Percentiles rank a stretch among this genome's conserved stretches.
These are phyloP conservation scores for Trichosporon coremiiforme DNA, from an alignment of 1,284 basidiomycete genomes.

Conservation along the genomic window DNA sequence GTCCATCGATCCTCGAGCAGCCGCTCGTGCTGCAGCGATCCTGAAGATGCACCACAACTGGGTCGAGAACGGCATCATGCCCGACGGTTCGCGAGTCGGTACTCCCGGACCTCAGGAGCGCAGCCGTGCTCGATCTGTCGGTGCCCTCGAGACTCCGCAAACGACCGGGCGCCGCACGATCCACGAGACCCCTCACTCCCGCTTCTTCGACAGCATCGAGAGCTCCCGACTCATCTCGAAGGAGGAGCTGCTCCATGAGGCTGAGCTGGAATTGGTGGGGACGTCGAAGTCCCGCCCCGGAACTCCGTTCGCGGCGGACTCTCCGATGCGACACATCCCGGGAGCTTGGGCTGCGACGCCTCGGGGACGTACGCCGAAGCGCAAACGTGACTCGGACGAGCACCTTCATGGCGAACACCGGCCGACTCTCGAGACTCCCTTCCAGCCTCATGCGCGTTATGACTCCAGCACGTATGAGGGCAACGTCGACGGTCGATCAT, in stretches of 20 bases:
- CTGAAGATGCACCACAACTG: constrained; percentile 83
- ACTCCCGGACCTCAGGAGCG: constrained; percentile 38
- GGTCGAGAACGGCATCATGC: constrained; percentile 63
- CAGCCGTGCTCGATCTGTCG: constrained; percentile 37
- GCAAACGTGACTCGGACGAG: constrained; percentile 23
- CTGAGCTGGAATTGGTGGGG: constrained; percentile 21
- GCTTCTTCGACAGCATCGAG: constrained; percentile 36
- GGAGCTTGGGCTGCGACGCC: constrained; percentile 35
- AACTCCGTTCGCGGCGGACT: neutral
- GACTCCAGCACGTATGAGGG: neutral
- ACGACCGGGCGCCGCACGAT: neutral
- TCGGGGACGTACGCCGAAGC: constrained; percentile 16
- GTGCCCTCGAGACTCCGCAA: constrained; percentile 18
- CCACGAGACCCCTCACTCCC: constrained; percentile 35
- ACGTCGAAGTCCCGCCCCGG: constrained; percentile 5
- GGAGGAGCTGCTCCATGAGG: constrained; percentile 46
- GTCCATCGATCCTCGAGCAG: constrained; percentile 75
- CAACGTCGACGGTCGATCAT: constrained; percentile 24
- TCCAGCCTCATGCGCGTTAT: neutral
- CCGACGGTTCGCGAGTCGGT: constrained; percentile 26
- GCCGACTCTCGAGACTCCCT: neutral
- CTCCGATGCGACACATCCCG: constrained; percentile 24
- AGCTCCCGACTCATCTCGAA: constrained; percentile 38
- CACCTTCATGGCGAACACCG: neutral
- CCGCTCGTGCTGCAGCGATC: constrained; percentile 85